These are phyloP conservation scores for Hemileia vastatrix DNA, from an alignment of 1,284 basidiomycete genomes.

Conservation along the genomic window DNA sequence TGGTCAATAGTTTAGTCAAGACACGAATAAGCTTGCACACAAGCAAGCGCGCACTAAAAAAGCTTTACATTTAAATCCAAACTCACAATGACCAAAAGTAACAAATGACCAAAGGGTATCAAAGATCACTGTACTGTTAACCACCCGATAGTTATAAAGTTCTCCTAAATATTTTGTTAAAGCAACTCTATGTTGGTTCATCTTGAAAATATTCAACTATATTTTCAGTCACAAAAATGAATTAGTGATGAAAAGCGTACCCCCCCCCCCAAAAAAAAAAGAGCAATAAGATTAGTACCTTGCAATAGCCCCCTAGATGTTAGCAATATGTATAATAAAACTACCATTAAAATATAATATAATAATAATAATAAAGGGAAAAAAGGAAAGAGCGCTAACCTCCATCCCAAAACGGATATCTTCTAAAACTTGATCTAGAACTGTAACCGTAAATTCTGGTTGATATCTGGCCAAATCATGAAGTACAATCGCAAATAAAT, in stretches of 20 bases:
- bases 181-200: constrained; percentile 84
- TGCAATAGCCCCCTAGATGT: too few species aligned
- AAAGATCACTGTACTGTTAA: constrained; percentile 80
- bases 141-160: constrained; percentile 89
- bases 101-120: constrained; percentile 88
- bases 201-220: constrained; percentile 73
- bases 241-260: too few species aligned
- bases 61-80: not conserved
- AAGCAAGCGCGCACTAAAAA: not conserved
- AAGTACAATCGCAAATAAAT: constrained; percentile 82
- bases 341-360: too few species aligned
- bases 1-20: too few species aligned
- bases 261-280: too few species aligned
- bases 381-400: constrained; percentile 25
- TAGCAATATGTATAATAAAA: too few species aligned
- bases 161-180: constrained; percentile 91
- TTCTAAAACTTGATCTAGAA: constrained; percentile 90
- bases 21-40: not conserved
- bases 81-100: constrained; percentile 70
- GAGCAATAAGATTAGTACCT: too few species aligned
- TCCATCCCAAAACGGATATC: constrained; percentile 83
- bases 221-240: too few species aligned
- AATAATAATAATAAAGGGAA: not conserved
- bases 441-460: constrained; percentile 70
- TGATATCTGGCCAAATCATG: constrained; percentile 89